Percentiles rank a stretch among this genome's conserved stretches.
Conservation (phyloP, 2,329 filamentous ascomycete genomes). For the Apiospora aurea region DNA sequence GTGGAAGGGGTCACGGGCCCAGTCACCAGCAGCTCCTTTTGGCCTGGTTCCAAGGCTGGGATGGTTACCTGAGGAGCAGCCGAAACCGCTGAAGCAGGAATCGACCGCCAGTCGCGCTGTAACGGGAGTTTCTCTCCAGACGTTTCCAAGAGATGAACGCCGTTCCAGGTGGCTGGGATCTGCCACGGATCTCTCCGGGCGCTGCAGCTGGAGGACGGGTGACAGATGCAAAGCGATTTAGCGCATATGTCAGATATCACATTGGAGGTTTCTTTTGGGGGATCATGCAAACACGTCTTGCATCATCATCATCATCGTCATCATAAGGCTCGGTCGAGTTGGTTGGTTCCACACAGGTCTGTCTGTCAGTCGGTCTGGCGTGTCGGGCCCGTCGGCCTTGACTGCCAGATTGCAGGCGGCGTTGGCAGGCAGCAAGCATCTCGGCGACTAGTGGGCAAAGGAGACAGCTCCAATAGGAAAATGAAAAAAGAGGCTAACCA, state of each 20-base stretch:
- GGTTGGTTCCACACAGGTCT: background rate
- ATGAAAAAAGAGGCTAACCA: background rate
- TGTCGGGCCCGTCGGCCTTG: background rate
- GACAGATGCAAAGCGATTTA: background rate
- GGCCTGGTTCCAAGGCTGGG: background rate
- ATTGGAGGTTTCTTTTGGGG: background rate
- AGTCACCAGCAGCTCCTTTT: background rate
- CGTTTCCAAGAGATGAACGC: conserved; percentile 7
- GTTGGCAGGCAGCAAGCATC: background rate
- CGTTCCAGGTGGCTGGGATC: conserved; percentile 5
- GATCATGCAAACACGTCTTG: background rate
- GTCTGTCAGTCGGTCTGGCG: background rate
- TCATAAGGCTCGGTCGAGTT: background rate
- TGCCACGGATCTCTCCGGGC: conserved; percentile 7
- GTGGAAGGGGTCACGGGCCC: background rate
- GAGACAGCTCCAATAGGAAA: background rate
- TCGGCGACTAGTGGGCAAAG: background rate
- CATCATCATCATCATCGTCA: background rate
- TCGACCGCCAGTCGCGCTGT: background rate
- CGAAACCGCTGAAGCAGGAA: background rate
- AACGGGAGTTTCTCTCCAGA: conserved; percentile 11
- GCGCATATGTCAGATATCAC: conserved; percentile 4
- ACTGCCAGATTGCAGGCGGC: background rate
- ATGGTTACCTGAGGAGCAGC: background rate
- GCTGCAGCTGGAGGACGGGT: background rate